Percentiles rank a stretch among this genome's conserved stretches.
phyloP scores from a whole-genome alignment of 176 grass and related monocot genomes.

The Eleusine indica region DNA sequence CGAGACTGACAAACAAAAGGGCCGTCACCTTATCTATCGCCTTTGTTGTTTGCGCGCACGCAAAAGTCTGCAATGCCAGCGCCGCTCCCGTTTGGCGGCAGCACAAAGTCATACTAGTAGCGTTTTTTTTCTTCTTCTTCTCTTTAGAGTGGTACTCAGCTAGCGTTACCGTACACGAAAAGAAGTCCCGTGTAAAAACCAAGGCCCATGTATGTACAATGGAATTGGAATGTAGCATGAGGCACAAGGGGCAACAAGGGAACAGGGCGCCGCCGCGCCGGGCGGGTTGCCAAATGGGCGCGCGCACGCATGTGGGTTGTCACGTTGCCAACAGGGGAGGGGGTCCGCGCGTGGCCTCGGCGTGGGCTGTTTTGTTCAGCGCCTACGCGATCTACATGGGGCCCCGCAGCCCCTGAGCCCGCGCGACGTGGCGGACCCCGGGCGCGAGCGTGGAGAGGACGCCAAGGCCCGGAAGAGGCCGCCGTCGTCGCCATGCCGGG shows the following conservation, averaged over 20 bases:
- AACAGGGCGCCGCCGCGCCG: constrained; percentile 14
- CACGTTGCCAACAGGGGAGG: neutral
- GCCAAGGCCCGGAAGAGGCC: neutral
- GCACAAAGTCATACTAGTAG: too few relatives aligned
- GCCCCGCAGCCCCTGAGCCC: too few relatives aligned
- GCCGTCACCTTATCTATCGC: neutral
- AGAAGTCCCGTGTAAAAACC: too few relatives aligned
- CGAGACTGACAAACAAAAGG: neutral
- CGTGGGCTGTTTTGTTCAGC: constrained; percentile 5
- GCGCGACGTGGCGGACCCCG: neutral
- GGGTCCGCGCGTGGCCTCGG: constrained; percentile 36
- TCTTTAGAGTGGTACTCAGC: too few relatives aligned
- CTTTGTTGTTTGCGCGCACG: neutral
- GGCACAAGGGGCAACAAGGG: neutral
- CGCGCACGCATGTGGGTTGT: constrained; percentile 25
- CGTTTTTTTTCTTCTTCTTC: too few relatives aligned
- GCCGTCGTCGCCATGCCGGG: constrained; percentile 13
- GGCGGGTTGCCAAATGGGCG: neutral
- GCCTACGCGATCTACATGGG: too few relatives aligned
- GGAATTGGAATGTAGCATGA: neutral
- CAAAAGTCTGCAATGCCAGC: neutral
- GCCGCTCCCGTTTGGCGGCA: neutral
- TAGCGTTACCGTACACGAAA: too few relatives aligned
- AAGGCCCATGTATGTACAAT: too few relatives aligned
- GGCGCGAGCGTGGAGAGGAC: neutral